Percentiles rank a stretch among this genome's conserved stretches.
Evolutionary conservation across 805 yeast species (phyloP).

Genomic region (Komagataella ulmi): DNA sequence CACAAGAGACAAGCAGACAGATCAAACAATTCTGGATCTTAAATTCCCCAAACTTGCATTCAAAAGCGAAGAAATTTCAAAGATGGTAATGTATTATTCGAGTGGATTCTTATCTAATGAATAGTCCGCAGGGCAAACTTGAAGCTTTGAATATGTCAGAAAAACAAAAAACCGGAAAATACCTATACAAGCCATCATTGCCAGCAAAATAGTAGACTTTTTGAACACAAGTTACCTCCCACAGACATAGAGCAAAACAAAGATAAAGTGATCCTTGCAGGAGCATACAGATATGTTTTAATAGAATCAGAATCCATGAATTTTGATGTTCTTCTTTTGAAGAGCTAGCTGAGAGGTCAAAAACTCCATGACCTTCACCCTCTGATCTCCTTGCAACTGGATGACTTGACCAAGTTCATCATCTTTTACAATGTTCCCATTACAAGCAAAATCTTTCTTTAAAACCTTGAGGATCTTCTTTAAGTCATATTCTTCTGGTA

Average conservation of each 20-base stretch:
- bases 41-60: background rate
- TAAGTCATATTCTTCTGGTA: conserved; percentile 88
- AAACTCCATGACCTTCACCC: conserved; percentile 91
- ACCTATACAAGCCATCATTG: background rate
- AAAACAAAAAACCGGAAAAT: background rate
- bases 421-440: conserved; percentile 95
- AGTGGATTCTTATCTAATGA: too few relatives aligned
- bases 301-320: conserved; percentile 77
- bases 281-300: background rate
- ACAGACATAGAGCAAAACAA: background rate
- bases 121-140: background rate
- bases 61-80: background rate
- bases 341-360: conserved; percentile 75
- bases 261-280: background rate
- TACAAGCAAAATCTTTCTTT: conserved; percentile 97
- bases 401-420: conserved; percentile 93
- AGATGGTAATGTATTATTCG: background rate
- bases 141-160: background rate
- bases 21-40: background rate
- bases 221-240: background rate
- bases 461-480: conserved; percentile 87
- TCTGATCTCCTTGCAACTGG: conserved; percentile 98
- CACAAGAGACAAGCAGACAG: background rate
- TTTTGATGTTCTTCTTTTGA: conserved; percentile 93
- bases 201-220: background rate